Evolutionary conservation across 805 yeast genomes (phyloP), one percentile per base, ranked within the genome.

Genomic region (Kuraishia cidri): DNA sequence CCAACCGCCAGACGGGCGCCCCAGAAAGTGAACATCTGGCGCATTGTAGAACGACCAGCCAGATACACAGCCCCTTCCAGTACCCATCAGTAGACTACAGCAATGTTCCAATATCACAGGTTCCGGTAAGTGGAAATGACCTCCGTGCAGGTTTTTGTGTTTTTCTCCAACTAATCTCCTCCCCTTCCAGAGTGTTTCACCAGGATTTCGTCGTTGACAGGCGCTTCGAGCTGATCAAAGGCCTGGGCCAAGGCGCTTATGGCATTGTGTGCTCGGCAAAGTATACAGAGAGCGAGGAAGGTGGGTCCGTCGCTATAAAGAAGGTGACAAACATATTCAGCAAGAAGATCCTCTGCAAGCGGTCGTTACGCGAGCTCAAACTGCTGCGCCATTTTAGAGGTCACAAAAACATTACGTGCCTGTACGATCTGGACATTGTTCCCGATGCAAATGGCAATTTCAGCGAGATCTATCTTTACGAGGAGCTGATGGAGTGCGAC

Each of bases 401-500:
- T 15, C 98, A 90, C 62, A 88, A 90, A 52, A 90, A 90, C 55
- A 92, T 90, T 48, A 90, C 97, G 3, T 87, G 97, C 52, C 62
- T 92, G 12, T 92, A 92, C 52, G 98, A 92, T 56, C 69, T 90
- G 57, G 98, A 92, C 59, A 83, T 92, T 32, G 86, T 88, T 24
- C 85, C 88, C 16, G 71, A 76, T 43, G 60, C 69, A 2, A 60
- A 66, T 12, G 78, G 78, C 3, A 72, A 74, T 33, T 90, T 90
- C 64, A 87, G 88, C 56, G 98, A 94, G 48, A 69, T 92, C 9
- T 92, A 92, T 45, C 65, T 92, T 6, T 92, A 92, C 50, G 98
- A 92, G 56, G 98, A 90, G 58, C 65, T 90, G 46, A 92, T 92
- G 97, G 97, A 90, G 56, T 90, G 97, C 58, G 98, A 92, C 56